Evolutionary conservation across 2,329 filamentous ascomycete species (phyloP).

Genomic region (Aspergillus jensenii): DNA sequence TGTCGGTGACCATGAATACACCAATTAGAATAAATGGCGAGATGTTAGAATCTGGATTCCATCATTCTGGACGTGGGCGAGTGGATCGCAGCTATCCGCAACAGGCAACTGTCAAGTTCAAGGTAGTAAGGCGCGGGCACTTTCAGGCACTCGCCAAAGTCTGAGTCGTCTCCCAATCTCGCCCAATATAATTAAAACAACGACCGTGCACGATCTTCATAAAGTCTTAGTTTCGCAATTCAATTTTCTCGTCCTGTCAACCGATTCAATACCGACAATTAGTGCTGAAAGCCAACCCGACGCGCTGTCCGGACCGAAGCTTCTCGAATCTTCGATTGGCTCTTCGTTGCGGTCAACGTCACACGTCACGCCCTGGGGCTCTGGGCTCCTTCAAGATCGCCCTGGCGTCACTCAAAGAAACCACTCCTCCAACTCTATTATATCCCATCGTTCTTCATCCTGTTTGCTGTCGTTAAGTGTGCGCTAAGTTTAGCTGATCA

Average conservation of each 20-base stretch:
- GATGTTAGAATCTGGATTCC: too few relatives aligned
- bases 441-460: not conserved
- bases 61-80: not conserved
- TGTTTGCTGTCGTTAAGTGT: not conserved
- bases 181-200: not conserved
- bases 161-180: not conserved
- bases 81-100: not conserved
- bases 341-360: conserved; percentile 24
- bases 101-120: not conserved
- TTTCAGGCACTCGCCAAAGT: not conserved
- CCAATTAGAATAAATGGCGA: not conserved
- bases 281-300: not conserved
- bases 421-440: not conserved
- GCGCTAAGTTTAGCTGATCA: not conserved
- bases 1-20: not conserved
- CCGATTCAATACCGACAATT: not conserved
- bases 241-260: not conserved
- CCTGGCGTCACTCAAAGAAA: conserved; percentile 13
- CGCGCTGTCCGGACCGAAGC: conserved; percentile 24
- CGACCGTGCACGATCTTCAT: not conserved
- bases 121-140: not conserved
- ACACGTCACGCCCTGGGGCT: conserved; percentile 30
- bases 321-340: conserved; percentile 40
- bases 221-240: not conserved
- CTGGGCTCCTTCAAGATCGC: conserved; percentile 8